Evolutionary conservation across 768 basidiomycete species (phyloP), one percentile per base, ranked within the genome.

Genomic region (Amanita jacksonii): DNA sequence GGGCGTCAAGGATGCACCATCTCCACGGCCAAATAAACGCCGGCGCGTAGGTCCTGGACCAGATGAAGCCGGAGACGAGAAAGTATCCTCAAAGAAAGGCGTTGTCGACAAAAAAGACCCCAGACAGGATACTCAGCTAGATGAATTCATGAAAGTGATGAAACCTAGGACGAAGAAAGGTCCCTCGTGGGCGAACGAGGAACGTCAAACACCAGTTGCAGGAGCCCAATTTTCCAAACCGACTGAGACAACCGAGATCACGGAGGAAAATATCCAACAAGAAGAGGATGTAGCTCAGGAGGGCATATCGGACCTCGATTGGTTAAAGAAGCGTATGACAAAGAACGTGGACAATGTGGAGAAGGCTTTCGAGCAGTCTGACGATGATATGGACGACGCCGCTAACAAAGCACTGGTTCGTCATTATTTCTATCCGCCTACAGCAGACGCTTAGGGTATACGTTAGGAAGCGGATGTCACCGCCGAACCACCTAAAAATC

Each of bases 61-160:
- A 8, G 49, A 46, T 0, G 61, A 66, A 15, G 34, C 45, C 1
- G 19, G 46, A 16, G 28, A 43, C 15, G 30, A 57, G n/a, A 20
- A 30, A 27, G 35, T 46, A 12, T 15, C 23, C 31, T 16, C 45
- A 6, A 19, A 37, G 12, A 42, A 27, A 20, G 56, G 62, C 41
- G 19, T 51, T 15, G n/a, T 20, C 13, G 30, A 42, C 27, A 22
- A 42, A 20, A 33, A 19, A 19, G 30, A 12, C 13, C 23, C 8
- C 12, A 36, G 12, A 35, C 15, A 10, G 34, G 61, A 74, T 44
- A 46, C 59, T 4, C 69, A 75, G 39, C 61, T 83, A 1, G 74
- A 81, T 15, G 75, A 85, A 54, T 92, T 80, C 51, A 64, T 89
- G 62, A 62, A 79, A 32, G 74, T 86, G 32, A 91, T 90, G 86